Percentiles rank a stretch among this genome's conserved stretches.
Conservation (phyloP, 208 protist genomes). For the Leptomonas pyrrhocoris region DNA sequence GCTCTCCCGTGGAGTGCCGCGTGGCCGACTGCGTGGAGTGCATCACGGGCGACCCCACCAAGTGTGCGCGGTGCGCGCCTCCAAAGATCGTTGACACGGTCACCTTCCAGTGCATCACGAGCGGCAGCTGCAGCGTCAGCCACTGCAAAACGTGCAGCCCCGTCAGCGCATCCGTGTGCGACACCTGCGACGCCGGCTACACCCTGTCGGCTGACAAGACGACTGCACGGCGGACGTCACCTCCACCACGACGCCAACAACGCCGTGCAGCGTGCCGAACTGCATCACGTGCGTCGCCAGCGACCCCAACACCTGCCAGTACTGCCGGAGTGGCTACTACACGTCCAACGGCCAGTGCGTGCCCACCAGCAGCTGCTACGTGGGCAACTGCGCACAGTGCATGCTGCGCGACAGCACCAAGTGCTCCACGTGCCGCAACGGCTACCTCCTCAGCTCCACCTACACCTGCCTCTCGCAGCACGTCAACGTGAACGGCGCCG, state of each 20-base stretch:
- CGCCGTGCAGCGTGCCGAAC: constrained; percentile 16
- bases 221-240: background rate
- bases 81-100: too few relatives aligned
- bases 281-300: constrained; percentile 11
- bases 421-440: constrained; percentile 19
- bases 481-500: constrained; percentile 9
- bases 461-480: constrained; percentile 21
- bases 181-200: constrained; percentile 16
- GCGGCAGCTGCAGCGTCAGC: constrained; percentile 6
- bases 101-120: too few relatives aligned
- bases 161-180: background rate
- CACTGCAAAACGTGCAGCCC: constrained; percentile 11
- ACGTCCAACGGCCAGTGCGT: constrained; percentile 17
- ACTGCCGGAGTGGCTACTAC: constrained; percentile 10
- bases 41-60: constrained; percentile 11
- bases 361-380: constrained; percentile 8
- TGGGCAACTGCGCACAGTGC: constrained; percentile 23
- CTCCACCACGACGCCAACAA: background rate
- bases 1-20: constrained; percentile 1
- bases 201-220: constrained; percentile 1
- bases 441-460: constrained; percentile 20
- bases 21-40: constrained; percentile 8
- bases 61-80: constrained; percentile 8
- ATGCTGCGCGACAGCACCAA: constrained; percentile 17
- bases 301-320: constrained; percentile 3